Evolutionary conservation across 2,329 filamentous ascomycete genomes (phyloP), one percentile per base, ranked within the genome.

Genomic region (Madurella fahalii): DNA sequence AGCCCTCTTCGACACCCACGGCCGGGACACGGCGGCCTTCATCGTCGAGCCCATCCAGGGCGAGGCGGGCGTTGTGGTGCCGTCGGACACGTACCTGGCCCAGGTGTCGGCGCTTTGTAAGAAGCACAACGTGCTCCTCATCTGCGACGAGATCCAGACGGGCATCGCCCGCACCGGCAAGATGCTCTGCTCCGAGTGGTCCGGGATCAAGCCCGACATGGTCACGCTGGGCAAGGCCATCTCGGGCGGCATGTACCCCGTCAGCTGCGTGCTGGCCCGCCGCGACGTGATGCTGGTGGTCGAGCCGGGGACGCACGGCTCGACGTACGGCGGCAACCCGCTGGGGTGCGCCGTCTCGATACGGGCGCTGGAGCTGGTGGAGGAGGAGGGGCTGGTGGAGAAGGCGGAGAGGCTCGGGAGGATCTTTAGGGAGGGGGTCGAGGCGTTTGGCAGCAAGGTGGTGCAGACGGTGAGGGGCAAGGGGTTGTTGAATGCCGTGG

Each of bases 141-240:
- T 99, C 72, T 95, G 90, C 72, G 94, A 99, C 71, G 94, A 99
- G 80, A 96, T 99, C 66, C 94, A 99, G 75, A 99, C 94, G 5
- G 93, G 93, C 62, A 96, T 99, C 68, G 94, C 91, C 52, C 86
- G 94, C 60, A 99, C 94, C 16, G 94, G 94, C 50, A 89, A 88
- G 68, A 88, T 99, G 77, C 84, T 99, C 52, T 96, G 91, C 79
- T 87, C 89, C 67, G 85, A 99, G 74, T 97, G 94, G 92, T 86
- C 89, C 53, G 89, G 86, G 63, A 91, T 99, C 78, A 95, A 93
- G 78, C 94, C 93, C 40, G 94, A 99, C 70, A 81, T 99, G 67
- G 87, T 99, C 20, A 86, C 95, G 46, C 84, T 99, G 34, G 94
- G 94, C 68, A 99, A 99, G 78, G 94, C 94, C 64, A 96, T 99